Conservation (phyloP, 176 grass and related monocot species). For the Avena sativa region DNA sequence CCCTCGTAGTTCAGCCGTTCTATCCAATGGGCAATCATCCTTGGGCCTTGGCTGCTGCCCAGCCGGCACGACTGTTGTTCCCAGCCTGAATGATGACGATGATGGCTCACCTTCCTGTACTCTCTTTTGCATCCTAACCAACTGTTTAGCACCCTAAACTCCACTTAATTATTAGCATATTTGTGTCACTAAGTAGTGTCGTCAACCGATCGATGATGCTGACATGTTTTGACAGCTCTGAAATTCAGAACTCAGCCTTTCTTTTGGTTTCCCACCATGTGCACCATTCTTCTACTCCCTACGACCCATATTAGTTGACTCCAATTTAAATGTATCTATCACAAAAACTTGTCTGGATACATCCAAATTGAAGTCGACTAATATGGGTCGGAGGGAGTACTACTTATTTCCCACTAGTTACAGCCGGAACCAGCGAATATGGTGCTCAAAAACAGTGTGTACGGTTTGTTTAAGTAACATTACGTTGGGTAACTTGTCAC, state of each 20-base stretch:
- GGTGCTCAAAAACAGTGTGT: too few relatives aligned
- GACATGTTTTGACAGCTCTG: neutral
- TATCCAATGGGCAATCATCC: neutral
- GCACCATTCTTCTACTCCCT: neutral
- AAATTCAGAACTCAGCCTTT: neutral
- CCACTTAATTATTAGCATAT: neutral
- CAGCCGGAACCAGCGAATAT: neutral
- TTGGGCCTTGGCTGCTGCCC: neutral
- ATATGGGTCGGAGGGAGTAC: too few relatives aligned
- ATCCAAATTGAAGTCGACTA: too few relatives aligned
- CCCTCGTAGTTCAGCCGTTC: neutral
- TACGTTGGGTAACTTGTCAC: too few relatives aligned
- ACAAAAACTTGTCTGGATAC: too few relatives aligned
- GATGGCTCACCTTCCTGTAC: constrained; percentile 30
- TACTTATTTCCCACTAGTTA: too few relatives aligned
- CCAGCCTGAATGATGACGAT: constrained; percentile 1
- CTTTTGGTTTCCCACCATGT: neutral
- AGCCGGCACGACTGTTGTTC: neutral
- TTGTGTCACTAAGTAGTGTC: neutral
- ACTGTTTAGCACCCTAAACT: neutral
- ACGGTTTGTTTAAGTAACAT: too few relatives aligned
- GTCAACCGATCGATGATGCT: constrained; percentile 21
- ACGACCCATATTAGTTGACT: too few relatives aligned
- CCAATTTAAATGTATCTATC: too few relatives aligned
- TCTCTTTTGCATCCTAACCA: constrained; percentile 30